A percentile compares a stretch with the other conserved stretches of the same genome.
Evolutionary conservation across 495 filamentous ascomycete species (phyloP).

Genomic region (Tuber microsphaerosporum): DNA sequence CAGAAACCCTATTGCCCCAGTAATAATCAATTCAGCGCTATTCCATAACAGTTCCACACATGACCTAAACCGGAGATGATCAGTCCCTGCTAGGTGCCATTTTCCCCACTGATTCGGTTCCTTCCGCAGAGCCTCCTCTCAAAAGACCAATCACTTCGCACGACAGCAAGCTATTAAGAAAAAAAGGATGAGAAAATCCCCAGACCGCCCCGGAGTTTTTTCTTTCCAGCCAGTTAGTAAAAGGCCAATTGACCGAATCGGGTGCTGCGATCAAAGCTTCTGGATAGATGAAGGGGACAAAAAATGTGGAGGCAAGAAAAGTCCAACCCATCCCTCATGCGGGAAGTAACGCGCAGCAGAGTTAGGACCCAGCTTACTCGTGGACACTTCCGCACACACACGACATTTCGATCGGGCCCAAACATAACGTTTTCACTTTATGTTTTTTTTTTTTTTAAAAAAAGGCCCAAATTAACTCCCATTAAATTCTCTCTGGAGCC

Average conservation of each 20-base stretch:
- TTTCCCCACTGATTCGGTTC: constrained; percentile 34
- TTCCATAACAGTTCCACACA: not conserved
- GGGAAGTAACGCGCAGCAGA: not conserved
- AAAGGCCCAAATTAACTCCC: not conserved
- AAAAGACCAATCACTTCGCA: not conserved
- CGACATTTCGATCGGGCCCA: not conserved
- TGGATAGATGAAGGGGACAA: not conserved
- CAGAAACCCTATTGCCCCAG: not conserved
- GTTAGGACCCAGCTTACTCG: not conserved
- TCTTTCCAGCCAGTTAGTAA: not conserved
- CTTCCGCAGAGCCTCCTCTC: constrained; percentile 30
- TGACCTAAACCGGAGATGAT: constrained; percentile 23
- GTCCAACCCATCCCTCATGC: not conserved
- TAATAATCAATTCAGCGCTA: not conserved
- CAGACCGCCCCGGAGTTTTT: not conserved
- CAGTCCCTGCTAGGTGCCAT: constrained; percentile 20
- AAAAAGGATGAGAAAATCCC: not conserved
- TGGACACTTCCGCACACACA: not conserved
- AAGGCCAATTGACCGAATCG: not conserved
- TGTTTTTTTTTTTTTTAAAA: not conserved
- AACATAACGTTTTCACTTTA: not conserved
- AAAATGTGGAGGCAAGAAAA: not conserved
- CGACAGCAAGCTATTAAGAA: not conserved
- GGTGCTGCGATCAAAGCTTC: not conserved
- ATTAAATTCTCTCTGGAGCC: not conserved